phyloP scores from a whole-genome alignment of 495 filamentous ascomycete species.

The Bathelium albidoporum region DNA sequence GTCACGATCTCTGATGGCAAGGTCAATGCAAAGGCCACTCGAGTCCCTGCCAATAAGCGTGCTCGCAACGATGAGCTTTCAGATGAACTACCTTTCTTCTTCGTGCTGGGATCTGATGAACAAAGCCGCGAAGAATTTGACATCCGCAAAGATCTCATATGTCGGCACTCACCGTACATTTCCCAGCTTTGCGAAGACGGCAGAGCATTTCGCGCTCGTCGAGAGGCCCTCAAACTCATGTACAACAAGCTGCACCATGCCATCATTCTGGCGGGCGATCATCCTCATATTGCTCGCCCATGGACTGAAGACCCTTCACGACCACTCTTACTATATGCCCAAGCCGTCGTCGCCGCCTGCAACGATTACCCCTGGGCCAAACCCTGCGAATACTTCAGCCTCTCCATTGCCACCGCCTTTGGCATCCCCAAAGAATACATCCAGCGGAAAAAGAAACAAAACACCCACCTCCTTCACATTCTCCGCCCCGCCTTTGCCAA shows the following conservation, averaged over 20 bases:
- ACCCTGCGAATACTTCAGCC: not conserved
- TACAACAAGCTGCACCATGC: not conserved
- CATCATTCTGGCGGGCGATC: not conserved
- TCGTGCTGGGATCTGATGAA: not conserved
- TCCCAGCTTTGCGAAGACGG: not conserved
- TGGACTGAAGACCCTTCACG: not conserved
- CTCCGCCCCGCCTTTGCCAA: not conserved
- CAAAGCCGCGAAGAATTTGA: not conserved
- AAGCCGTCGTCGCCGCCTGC: not conserved
- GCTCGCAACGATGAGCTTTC: not conserved
- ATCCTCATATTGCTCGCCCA: not conserved
- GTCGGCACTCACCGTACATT: not conserved
- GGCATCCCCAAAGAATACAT: not conserved
- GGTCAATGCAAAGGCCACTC: not conserved
- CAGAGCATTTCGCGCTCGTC: not conserved
- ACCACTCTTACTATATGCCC: not conserved
- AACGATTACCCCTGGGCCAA: not conserved
- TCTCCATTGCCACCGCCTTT: not conserved
- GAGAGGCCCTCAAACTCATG: not conserved
- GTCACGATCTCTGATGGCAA: not conserved
- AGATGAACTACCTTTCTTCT: not conserved
- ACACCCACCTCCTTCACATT: not conserved
- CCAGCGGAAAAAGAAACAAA: not conserved
- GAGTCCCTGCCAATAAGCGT: not conserved
- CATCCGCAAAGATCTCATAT: not conserved